phyloP scores from a whole-genome alignment of 2,329 filamentous ascomycete species.

The Dactylellina parvicollis region DNA sequence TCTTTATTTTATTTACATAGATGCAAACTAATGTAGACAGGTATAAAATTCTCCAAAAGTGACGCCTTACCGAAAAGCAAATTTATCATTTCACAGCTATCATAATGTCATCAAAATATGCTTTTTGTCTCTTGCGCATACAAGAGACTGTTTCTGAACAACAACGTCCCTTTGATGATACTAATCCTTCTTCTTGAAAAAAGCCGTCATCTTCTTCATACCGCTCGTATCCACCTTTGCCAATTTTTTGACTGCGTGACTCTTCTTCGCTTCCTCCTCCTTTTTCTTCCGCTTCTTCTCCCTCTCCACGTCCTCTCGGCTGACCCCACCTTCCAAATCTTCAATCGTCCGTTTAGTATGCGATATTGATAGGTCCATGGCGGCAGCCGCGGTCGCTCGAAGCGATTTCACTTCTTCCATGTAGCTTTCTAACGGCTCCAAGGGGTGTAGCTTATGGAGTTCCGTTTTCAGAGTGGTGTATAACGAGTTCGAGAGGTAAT shows the following conservation, averaged over 20 bases:
- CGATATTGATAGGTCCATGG: conserved; percentile 73
- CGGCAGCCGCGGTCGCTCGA: conserved; percentile 72
- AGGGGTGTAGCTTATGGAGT: conserved; percentile 1
- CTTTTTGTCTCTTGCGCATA: too few relatives aligned
- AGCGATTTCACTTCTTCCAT: conserved; percentile 38
- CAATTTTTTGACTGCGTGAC: conserved; percentile 78
- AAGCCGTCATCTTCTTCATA: conserved; percentile 97
- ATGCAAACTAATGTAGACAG: too few relatives aligned
- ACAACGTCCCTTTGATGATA: too few relatives aligned
- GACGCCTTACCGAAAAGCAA: background rate
- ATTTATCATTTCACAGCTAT: background rate
- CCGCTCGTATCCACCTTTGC: conserved; percentile 90
- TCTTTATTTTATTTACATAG: too few relatives aligned
- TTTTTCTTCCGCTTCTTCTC: conserved; percentile 88
- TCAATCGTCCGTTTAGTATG: conserved; percentile 70
- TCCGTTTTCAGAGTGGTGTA: conserved; percentile 9
- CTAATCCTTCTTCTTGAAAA: conserved; percentile 76
- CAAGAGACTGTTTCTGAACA: too few relatives aligned
- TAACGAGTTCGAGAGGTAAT: conserved; percentile 23
- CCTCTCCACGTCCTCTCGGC: conserved; percentile 64
- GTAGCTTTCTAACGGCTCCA: conserved; percentile 37
- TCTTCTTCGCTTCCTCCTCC: conserved; percentile 87
- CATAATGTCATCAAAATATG: too few relatives aligned
- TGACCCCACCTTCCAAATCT: conserved; percentile 72
- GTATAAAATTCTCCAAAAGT: background rate